Evolutionary conservation across 352 stramenopile species (phyloP).

Genomic region (Phytophthora sansomeana): DNA sequence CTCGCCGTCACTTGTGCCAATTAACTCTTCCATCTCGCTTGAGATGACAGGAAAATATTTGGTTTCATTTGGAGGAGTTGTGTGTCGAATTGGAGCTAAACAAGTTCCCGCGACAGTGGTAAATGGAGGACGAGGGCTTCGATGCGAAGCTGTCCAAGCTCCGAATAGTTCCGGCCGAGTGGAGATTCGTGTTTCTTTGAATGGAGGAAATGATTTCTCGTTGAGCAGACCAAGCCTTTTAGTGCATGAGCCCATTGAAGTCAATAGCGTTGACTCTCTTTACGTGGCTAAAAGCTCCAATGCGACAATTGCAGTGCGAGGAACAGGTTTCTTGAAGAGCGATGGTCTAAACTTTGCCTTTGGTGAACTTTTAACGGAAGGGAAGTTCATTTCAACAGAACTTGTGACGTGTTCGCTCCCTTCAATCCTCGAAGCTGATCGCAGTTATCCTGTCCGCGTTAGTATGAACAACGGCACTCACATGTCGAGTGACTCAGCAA

Average conservation of each 20-base stretch:
- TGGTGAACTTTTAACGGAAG: constrained; percentile 9
- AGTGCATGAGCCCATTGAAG: constrained; percentile 27
- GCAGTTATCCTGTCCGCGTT: constrained; percentile 34
- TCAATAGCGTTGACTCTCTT: constrained; percentile 28
- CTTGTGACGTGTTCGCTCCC: constrained; percentile 33
- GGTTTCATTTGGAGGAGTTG: constrained; percentile 33
- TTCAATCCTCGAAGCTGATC: constrained; percentile 3
- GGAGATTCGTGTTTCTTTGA: constrained; percentile 46
- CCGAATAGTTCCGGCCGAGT: constrained; percentile 3
- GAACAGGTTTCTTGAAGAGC: constrained; percentile 32
- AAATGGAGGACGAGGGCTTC: constrained; percentile 26
- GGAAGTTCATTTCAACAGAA: constrained; percentile 17
- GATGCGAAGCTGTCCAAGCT: constrained; percentile 10
- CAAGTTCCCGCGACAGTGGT: constrained; percentile 27
- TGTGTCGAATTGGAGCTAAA: constrained; percentile 29
- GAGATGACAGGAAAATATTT: constrained; percentile 32
- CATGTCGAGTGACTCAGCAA: constrained; percentile 18
- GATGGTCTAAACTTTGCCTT: constrained; percentile 26
- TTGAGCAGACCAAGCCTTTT: constrained; percentile 16
- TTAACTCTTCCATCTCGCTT: constrained; percentile 27
- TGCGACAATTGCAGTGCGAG: constrained; percentile 29
- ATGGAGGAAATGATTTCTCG: constrained; percentile 48
- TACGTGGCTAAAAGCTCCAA: constrained; percentile 28
- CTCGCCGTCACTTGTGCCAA: constrained; percentile 16
- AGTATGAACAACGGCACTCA: constrained; percentile 48